Conservation (phyloP, 2,329 filamentous ascomycete species). For the Penicillium sp. region DNA sequence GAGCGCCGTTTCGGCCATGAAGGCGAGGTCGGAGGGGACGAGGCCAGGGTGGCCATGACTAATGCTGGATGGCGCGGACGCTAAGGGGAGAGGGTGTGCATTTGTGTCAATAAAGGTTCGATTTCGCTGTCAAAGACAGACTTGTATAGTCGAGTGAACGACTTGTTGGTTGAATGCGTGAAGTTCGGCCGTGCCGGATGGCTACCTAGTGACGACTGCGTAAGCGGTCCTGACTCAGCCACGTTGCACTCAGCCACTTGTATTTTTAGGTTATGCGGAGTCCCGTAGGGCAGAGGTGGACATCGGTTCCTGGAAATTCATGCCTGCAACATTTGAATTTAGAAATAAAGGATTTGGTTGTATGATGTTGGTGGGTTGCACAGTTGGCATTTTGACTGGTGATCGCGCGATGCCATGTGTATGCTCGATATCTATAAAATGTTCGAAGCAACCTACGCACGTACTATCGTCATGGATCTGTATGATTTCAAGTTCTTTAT, state of each 20-base stretch:
- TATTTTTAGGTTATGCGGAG: constrained; percentile 6
- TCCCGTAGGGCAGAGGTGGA: not conserved
- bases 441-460: not conserved
- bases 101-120: not conserved
- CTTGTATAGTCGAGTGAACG: constrained; percentile 6
- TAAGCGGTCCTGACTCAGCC: constrained; percentile 18
- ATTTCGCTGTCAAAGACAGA: not conserved
- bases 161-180: not conserved
- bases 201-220: constrained; percentile 3
- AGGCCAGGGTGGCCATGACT: constrained; percentile 40
- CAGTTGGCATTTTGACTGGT: not conserved
- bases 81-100: not conserved
- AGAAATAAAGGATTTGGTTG: too few species aligned
- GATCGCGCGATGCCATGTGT: not conserved
- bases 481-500: not conserved
- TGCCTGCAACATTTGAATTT: too few species aligned
- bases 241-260: constrained; percentile 15
- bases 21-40: constrained; percentile 41
- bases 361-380: not conserved
- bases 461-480: not conserved
- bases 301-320: not conserved
- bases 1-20: constrained; percentile 44
- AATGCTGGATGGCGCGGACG: constrained; percentile 9
- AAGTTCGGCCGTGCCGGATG: not conserved
- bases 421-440: not conserved